Base-by-base conservation (phyloP, 176 grass and related monocot species). In the Cenchrus americanus region DNA sequence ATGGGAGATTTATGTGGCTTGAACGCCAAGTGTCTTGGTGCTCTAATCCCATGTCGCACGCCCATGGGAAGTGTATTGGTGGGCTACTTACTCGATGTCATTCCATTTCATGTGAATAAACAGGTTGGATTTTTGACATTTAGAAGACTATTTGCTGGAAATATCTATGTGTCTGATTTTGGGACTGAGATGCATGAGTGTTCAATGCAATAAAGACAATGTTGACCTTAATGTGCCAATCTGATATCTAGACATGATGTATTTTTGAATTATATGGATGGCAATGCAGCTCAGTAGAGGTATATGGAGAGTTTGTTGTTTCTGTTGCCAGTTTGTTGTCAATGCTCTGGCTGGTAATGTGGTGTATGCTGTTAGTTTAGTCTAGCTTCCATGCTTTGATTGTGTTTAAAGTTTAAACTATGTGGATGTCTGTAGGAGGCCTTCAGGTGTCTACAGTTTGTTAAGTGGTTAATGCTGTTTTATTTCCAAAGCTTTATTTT, bases 71-170 rank as follows among this genome's bases (percentile, higher is more conserved):
- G 18, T 77, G 5, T 10, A 21, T 62, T 5, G 51, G 14, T 14
- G 37, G 10, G 3, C 53, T 52, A 23, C 46, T 5, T 32, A 27
- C 41, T 49, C 40, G 21, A 6, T 73, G 50, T 12, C 58, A n/a
- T n/a, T 52, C 32, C 10, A 23, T 18, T 19, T 30, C 34, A 8
- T 34, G 11, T 10, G 4, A 21, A 42, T 8, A 14, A 17, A 69
- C 17, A 13, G 12, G n/a, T 53, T 27, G 14, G 40, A 26, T n/a
- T 5, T 0, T 14, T 66, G 21, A 19, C 17, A 9, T 52, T 60
- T 88, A 23, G 61, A 15, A 17, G 13, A 69, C 34, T 14, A 60
- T 42, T 69, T 10, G 15, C 54, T 82, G 52, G 7, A 61, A 82
- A 82, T 40, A 80, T 42, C 61, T 26, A 44, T 69, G 6, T n/a